Evolutionary conservation across 768 basidiomycete genomes (phyloP), one percentile per base, ranked within the genome.

Genomic region (Flagelloscypha sp.): DNA sequence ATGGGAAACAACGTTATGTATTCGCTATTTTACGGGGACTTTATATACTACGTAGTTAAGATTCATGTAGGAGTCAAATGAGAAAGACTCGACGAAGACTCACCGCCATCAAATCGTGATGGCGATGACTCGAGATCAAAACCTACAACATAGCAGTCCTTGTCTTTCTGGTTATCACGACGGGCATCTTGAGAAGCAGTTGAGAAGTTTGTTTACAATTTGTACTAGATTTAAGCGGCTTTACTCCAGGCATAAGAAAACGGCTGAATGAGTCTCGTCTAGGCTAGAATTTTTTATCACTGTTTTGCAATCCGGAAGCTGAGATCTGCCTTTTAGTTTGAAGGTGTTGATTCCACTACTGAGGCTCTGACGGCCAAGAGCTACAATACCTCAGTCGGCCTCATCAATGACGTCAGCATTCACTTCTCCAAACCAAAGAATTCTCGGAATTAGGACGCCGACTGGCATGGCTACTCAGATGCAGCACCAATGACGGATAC

Each of bases 251-350:
- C 90, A 94, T 52, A 99, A 99, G 65, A 87, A 76, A 93, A 93
- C 48, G 93, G 95, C 1, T 93, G 94, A 6, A 98, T 98, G 93
- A 98, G 95, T 58, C 98, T 98, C 56, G 92, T 98, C 29, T 95
- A 99, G 79, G 88, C 90, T 48, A 17, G 55, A n/a, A n/a, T n/a
- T 45, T 50, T 43, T 18, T 30, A 33, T 6, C 30, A 5, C 37
- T 29, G 20, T 25, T 4, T 28, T 19, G 16, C 18, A 11, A 24
- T 7, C 13, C 11, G 12, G 16, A 19, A 15, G n/a, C n/a, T n/a
- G 8, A 1, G 27, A 24, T 4, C 13, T 13, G 24, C 17, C 37
- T 33, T 33, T 24, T 50, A 93, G 85, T 99, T 98, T 46, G 88
- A 95, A 38, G 90, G 93, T 53, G 88, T 95, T 15, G 57, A 66